A percentile compares a stretch with the other conserved stretches of the same genome.
These are phyloP conservation scores for Hypoxylon sp. DNA, from an alignment of 2,329 filamentous ascomycete genomes.

Conservation along the genomic window DNA sequence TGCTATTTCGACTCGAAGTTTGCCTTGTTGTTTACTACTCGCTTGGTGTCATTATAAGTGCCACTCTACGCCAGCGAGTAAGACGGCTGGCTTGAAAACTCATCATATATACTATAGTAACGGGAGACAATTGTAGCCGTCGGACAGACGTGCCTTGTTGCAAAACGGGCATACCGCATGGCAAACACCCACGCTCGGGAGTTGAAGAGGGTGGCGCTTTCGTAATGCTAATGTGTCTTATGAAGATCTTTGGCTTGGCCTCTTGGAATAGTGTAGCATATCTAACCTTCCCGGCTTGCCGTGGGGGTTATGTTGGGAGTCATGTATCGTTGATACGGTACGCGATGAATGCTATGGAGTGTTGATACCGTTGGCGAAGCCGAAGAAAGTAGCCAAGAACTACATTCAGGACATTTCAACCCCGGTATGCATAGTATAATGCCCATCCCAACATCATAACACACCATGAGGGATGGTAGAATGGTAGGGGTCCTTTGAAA, in stretches of 20 bases:
- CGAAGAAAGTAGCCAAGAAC: slow-evolving; percentile 27
- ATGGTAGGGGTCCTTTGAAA: slow-evolving; percentile 22
- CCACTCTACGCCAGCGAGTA: background rate
- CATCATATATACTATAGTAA: slow-evolving; percentile 23
- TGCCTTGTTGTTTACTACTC: background rate
- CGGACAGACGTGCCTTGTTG: slow-evolving; percentile 39
- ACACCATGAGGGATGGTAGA: slow-evolving; percentile 9
- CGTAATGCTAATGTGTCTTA: slow-evolving; percentile 17
- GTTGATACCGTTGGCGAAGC: slow-evolving; percentile 23
- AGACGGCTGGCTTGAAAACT: slow-evolving; percentile 6
- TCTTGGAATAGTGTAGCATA: slow-evolving; percentile 26
- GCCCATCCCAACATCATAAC: slow-evolving; percentile 12
- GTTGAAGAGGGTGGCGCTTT: slow-evolving; percentile 16
- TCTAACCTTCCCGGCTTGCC: slow-evolving; percentile 35
- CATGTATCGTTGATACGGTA: slow-evolving; percentile 17
- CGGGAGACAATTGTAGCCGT: slow-evolving; percentile 24
- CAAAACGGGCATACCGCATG: slow-evolving; percentile 25
- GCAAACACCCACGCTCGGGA: slow-evolving; percentile 23
- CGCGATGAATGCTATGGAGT: slow-evolving; percentile 18
- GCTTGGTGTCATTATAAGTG: background rate
- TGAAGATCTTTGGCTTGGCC: slow-evolving; percentile 25
- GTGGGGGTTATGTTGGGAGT: slow-evolving; percentile 31
- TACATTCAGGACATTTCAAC: slow-evolving; percentile 31
- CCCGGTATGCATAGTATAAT: slow-evolving; percentile 20
- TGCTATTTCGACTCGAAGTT: slow-evolving; percentile 9